Percentiles rank a stretch among this genome's conserved stretches.
These are phyloP conservation scores for Collybia nuda DNA, from an alignment of 768 basidiomycete species.

Conservation along the genomic window DNA sequence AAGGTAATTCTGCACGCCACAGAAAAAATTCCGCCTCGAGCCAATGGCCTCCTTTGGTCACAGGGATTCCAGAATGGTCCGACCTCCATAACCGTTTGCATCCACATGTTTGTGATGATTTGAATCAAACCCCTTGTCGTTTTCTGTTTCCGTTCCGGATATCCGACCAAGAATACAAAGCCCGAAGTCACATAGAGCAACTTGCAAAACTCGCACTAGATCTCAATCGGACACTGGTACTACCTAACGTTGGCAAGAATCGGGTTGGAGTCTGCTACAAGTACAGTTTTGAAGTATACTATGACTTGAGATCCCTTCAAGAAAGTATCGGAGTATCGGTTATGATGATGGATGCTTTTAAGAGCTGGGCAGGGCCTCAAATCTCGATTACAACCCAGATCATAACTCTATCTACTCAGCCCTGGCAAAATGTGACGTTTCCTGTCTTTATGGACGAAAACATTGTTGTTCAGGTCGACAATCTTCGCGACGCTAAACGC, in stretches of 20 bases:
- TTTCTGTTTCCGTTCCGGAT: slow-evolving; percentile 51
- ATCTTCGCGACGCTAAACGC: slow-evolving; percentile 15
- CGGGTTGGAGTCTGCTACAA: slow-evolving; percentile 51
- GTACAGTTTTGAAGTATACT: slow-evolving; percentile 51
- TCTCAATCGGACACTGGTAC: slow-evolving; percentile 56
- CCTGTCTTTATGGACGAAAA: too few species aligned
- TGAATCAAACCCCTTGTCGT: slow-evolving; percentile 25
- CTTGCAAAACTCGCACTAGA: slow-evolving; percentile 44
- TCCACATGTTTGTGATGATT: neutral
- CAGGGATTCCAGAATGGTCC: slow-evolving; percentile 28
- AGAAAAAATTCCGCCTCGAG: too few species aligned
- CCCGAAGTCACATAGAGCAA: slow-evolving; percentile 54
- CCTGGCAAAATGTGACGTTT: too few species aligned
- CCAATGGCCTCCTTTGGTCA: slow-evolving; percentile 32
- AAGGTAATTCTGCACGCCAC: neutral
- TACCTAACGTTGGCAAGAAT: slow-evolving; percentile 60
- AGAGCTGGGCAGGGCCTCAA: slow-evolving; percentile 32
- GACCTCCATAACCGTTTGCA: neutral
- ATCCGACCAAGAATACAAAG: slow-evolving; percentile 60
- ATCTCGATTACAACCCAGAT: slow-evolving; percentile 32
- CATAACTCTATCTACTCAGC: slow-evolving; percentile 18
- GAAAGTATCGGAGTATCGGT: neutral
- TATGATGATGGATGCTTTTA: neutral
- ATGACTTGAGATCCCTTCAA: slow-evolving; percentile 30
- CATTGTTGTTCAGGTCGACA: slow-evolving; percentile 14